A percentile compares a stretch with the other conserved stretches of the same genome.
phyloP scores from a whole-genome alignment of 495 filamentous ascomycete species.

The Podospora fimiseda region DNA sequence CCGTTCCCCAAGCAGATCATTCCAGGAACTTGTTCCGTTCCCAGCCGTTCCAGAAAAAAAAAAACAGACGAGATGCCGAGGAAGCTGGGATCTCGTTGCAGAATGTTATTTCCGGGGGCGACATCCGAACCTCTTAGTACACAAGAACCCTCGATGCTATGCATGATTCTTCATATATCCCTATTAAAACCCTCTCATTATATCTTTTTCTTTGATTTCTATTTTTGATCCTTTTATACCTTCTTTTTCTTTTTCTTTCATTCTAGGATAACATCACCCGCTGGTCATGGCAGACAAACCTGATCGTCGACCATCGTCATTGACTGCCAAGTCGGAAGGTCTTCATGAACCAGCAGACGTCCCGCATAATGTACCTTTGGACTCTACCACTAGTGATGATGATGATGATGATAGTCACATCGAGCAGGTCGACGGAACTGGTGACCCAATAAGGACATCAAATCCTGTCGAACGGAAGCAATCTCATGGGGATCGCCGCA shows the following conservation, averaged over 20 bases:
- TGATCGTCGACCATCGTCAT: background rate
- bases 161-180: background rate
- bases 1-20: background rate
- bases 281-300: background rate
- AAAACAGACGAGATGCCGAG: background rate
- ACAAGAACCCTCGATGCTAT: too few relatives aligned
- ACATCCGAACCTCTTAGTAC: background rate
- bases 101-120: background rate
- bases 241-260: background rate
- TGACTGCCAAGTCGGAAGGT: background rate
- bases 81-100: background rate
- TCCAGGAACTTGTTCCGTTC: background rate
- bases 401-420: background rate
- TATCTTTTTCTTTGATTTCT: background rate
- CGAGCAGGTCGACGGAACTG: background rate
- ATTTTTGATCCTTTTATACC: background rate
- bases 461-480: background rate
- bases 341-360: background rate
- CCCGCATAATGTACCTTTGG: background rate
- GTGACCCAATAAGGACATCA: background rate
- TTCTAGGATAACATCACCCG: background rate
- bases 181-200: background rate
- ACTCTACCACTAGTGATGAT: background rate
- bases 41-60: background rate
- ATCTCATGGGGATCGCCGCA: constrained; percentile 15